Conservation (phyloP, 768 basidiomycete genomes). For the Russula griseocarnosa region DNA sequence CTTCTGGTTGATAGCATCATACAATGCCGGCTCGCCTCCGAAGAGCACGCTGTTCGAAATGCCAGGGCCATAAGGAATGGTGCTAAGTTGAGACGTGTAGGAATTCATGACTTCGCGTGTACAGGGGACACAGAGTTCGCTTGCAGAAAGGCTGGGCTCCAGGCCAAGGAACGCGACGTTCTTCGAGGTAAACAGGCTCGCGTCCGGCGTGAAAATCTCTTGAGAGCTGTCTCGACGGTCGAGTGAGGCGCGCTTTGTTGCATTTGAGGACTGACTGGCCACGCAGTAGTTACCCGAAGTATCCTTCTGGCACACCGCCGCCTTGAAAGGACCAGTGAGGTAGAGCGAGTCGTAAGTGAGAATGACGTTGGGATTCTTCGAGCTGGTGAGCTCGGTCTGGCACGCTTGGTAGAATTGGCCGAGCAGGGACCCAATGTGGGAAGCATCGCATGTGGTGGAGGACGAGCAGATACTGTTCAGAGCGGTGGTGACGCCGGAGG, state of each 20-base stretch:
- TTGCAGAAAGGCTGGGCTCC: conserved; percentile 44
- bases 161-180: conserved; percentile 84
- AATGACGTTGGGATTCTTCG: conserved; percentile 52
- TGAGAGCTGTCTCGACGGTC: conserved; percentile 33
- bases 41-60: conserved; percentile 61
- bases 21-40: conserved; percentile 59
- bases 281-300: conserved; percentile 69
- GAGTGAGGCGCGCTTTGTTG: conserved; percentile 17
- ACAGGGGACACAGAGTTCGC: conserved; percentile 75
- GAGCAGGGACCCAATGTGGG: conserved; percentile 56
- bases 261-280: conserved; percentile 37
- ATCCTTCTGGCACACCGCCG: conserved; percentile 74
- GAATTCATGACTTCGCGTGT: conserved; percentile 67
- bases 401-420: conserved; percentile 70
- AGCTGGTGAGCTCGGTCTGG: conserved; percentile 59
- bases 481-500: conserved; percentile 46
- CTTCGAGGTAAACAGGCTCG: conserved; percentile 47
- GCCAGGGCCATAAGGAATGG: conserved; percentile 72
- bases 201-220: conserved; percentile 46
- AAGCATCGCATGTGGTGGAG: conserved; percentile 50
- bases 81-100: conserved; percentile 74
- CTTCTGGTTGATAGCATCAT: conserved; percentile 51
- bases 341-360: conserved; percentile 79
- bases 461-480: conserved; percentile 55
- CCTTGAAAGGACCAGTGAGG: conserved; percentile 56